Percentiles rank a stretch among this genome's conserved stretches.
Evolutionary conservation across 202 grass and related monocot genomes (phyloP).

Genomic region (Carex sylvatica): DNA sequence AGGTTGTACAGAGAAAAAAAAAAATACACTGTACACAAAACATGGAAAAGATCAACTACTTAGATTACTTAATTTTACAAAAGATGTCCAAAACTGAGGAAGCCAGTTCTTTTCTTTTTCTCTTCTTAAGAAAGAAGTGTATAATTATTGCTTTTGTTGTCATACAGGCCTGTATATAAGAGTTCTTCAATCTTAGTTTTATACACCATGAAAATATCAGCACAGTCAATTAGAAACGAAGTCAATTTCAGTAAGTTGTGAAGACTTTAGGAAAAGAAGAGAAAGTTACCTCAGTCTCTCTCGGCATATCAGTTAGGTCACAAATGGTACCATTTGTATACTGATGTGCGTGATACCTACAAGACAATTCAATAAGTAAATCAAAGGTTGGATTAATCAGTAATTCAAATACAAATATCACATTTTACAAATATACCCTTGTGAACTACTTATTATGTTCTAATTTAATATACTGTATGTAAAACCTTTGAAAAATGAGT

Average conservation of each 20-base stretch:
- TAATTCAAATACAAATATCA: background rate
- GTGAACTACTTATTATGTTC: background rate
- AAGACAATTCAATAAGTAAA: slow-evolving; percentile 2
- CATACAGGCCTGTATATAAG: background rate
- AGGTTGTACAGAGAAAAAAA: background rate
- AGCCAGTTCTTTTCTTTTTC: background rate
- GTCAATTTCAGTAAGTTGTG: background rate
- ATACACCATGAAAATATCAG: background rate
- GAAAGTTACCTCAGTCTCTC: slow-evolving; percentile 72
- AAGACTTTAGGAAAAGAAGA: background rate
- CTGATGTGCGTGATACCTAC: slow-evolving; percentile 88
- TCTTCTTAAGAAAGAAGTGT: background rate
- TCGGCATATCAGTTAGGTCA: slow-evolving; percentile 70
- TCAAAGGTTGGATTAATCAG: background rate
- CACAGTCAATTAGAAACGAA: background rate
- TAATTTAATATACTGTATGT: background rate
- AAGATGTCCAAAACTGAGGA: background rate
- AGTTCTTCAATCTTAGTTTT: background rate
- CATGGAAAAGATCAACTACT: background rate
- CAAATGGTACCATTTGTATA: slow-evolving; percentile 87
- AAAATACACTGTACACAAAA: background rate
- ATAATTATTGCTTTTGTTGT: slow-evolving; percentile 1
- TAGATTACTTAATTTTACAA: background rate
- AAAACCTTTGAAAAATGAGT: background rate
- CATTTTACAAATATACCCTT: background rate